Base-by-base conservation (phyloP, 2,329 filamentous ascomycete genomes). In the Stachybotrys elegans region DNA sequence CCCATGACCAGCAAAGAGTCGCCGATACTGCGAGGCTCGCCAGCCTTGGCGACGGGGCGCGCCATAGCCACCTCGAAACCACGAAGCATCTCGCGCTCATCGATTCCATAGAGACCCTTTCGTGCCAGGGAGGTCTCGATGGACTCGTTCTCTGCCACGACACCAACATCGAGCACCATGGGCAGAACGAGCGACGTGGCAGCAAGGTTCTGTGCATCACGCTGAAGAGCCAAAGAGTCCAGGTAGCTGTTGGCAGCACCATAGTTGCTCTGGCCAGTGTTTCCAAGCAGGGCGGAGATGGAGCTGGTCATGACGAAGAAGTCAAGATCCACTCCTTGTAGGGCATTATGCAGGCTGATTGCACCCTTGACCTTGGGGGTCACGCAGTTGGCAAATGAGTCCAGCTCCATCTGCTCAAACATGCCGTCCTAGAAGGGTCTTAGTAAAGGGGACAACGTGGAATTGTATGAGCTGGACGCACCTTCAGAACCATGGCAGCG, bases 261-360 rank as follows among this genome's bases (percentile, higher is more conserved):
- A 48, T 73, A 73, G 47, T 68, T 70, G 35, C 59, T 56, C 40
- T 71, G 66, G 1, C 51, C 54, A 4, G 56, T 48, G 14, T 56
- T 54, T 0, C 64, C 67, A 3, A 62, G 39, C 5, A 64, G 47
- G 13, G 58, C 59, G 0, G 56, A 53, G 19, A 64, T 46, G 6
- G 67, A 69, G 5, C 60, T 63, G 1, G 62, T 49, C 48, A 62
- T 50, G 25, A 62, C 38, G 46, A 66, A 70, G 52, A 72, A 69
- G 48, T 66, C 61, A 1, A 66, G 43, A 5, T 27, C 35, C 11
- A 16, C 25, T 17, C 27, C 36, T 21, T 25, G 22, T 13, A 45
- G 25, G 12, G 43, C 43, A 20, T 45, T 39, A 40, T 67, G 55
- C 1, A 66, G 46, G 23, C 61, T 54, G 14, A 41, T 46, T 2